phyloP scores from a whole-genome alignment of 2,329 filamentous ascomycete species.

The Penicillium olsonii region DNA sequence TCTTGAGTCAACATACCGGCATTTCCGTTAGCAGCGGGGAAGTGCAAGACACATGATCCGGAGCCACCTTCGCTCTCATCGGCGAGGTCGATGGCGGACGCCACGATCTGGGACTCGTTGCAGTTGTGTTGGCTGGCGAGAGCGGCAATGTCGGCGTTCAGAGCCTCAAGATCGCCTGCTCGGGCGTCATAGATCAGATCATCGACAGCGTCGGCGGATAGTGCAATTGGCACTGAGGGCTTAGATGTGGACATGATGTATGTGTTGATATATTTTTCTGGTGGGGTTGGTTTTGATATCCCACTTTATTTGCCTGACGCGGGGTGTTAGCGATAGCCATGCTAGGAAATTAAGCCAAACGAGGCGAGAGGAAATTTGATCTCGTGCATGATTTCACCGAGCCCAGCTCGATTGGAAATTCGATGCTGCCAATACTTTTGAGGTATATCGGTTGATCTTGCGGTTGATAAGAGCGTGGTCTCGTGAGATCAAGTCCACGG shows the following conservation, averaged over 20 bases:
- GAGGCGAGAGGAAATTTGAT: background rate
- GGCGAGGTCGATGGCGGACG: slow-evolving; percentile 69
- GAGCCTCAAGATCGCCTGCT: slow-evolving; percentile 70
- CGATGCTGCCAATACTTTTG: background rate
- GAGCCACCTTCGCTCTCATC: slow-evolving; percentile 69
- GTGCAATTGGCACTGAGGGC: slow-evolving; percentile 31
- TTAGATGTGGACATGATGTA: slow-evolving; percentile 21
- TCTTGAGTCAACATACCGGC: slow-evolving; percentile 59
- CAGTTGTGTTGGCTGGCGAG: slow-evolving; percentile 64
- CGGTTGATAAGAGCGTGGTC: slow-evolving; percentile 17
- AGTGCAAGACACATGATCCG: slow-evolving; percentile 66
- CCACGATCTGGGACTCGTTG: slow-evolving; percentile 64
- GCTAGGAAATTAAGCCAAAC: background rate
- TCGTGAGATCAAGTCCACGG: background rate
- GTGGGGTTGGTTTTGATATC: slow-evolving; percentile 9
- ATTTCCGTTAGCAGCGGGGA: slow-evolving; percentile 89
- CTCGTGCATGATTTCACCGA: background rate
- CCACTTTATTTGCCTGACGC: slow-evolving; percentile 5
- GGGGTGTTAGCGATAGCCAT: background rate
- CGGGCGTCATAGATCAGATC: slow-evolving; percentile 89
- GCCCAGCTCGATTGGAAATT: background rate
- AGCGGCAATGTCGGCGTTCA: slow-evolving; percentile 60
- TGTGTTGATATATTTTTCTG: slow-evolving; percentile 5
- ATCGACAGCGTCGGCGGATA: slow-evolving; percentile 80
- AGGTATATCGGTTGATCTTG: slow-evolving; percentile 12